Base-by-base conservation (phyloP, 2,329 filamentous ascomycete genomes). In the Cladobotryum protrusum region DNA sequence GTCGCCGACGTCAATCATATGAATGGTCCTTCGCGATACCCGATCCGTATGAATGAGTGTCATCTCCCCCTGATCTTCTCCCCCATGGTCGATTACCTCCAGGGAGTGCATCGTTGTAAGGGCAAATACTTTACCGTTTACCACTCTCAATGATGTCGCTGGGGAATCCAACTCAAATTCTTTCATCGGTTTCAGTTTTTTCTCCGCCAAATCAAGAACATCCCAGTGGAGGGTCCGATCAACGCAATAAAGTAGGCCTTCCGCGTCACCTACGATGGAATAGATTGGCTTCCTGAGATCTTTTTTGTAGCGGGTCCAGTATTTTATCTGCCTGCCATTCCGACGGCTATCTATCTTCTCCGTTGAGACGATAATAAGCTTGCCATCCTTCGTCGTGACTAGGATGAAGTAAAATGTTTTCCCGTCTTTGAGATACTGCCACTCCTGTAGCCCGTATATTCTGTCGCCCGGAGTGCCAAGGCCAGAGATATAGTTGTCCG, bases 351-450 rank as follows among this genome's bases (percentile, higher is more conserved):
- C 54, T 12, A 44, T 42, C 24, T 49, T 54, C 35, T 73, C 70
- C 6, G 77, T 70, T 1, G 78, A 76, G 13, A 83, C 71, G 7
- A 86, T 72, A 17, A 83, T 59, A 12, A 87, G 66, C 5, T 74
- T 70, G 1, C 82, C 81, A 9, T 68, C 67, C 32, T 71, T 72
- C 0, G 79, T 80, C 4, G 78, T 74, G 11, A 86, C 74, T 13
- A 88, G 72, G 32, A 89, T 71, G 59, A 82, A 85, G 2, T 78
- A 73, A 64, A 84, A 86, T 0, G 67, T 73, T 49, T 76, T 79
- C n/a, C 71, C 72, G 35, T 79, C 73, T 49, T 79, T 78, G 32
- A 71, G 67, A 54, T 79, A 81, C 5, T 72, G 63, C 86, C 86
- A 90, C 53, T 87, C 82, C 1, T 76, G 64, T 7, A 90, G 63